phyloP scores from a whole-genome alignment of 805 yeast genomes.

The Nakazawaea populi region DNA sequence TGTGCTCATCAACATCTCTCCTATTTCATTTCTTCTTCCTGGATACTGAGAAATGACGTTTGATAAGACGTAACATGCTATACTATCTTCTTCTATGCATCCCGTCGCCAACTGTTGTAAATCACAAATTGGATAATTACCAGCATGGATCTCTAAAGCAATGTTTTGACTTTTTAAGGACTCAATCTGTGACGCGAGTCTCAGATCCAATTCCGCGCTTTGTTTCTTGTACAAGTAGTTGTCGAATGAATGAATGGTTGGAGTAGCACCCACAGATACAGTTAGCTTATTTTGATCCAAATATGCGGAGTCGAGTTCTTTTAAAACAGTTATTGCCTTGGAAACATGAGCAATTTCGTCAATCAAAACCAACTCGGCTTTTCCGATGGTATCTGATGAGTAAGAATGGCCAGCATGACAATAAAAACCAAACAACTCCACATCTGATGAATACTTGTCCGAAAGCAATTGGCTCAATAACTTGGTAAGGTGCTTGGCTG shows the following conservation, averaged over 20 bases:
- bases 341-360: slow-evolving; percentile 55
- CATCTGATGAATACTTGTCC: slow-evolving; percentile 21
- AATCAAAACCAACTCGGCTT: slow-evolving; percentile 42
- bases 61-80: slow-evolving; percentile 50
- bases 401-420: slow-evolving; percentile 81
- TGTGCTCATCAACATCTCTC: slow-evolving; percentile 62
- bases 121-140: slow-evolving; percentile 70
- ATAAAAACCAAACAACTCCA: slow-evolving; percentile 61
- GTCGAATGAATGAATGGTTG: slow-evolving; percentile 62
- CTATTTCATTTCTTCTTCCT: slow-evolving; percentile 40
- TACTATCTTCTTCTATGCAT: slow-evolving; percentile 37
- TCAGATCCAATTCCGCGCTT: slow-evolving; percentile 16
- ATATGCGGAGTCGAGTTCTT: slow-evolving; percentile 26
- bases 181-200: slow-evolving; percentile 13
- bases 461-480: slow-evolving; percentile 26
- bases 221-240: slow-evolving; percentile 15
- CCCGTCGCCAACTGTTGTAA: slow-evolving; percentile 73
- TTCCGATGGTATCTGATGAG: slow-evolving; percentile 33
- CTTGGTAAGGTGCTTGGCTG: slow-evolving; percentile 28
- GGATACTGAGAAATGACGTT: slow-evolving; percentile 58
- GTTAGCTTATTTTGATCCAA: slow-evolving; percentile 24
- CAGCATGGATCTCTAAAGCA: slow-evolving; percentile 69
- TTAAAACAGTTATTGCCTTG: slow-evolving; percentile 40
- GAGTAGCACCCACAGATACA: slow-evolving; percentile 78
- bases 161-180: slow-evolving; percentile 27